Percentiles rank a stretch among this genome's conserved stretches.
phyloP scores from a whole-genome alignment of 495 filamentous ascomycete genomes.

The Lentithecium fluviatile region DNA sequence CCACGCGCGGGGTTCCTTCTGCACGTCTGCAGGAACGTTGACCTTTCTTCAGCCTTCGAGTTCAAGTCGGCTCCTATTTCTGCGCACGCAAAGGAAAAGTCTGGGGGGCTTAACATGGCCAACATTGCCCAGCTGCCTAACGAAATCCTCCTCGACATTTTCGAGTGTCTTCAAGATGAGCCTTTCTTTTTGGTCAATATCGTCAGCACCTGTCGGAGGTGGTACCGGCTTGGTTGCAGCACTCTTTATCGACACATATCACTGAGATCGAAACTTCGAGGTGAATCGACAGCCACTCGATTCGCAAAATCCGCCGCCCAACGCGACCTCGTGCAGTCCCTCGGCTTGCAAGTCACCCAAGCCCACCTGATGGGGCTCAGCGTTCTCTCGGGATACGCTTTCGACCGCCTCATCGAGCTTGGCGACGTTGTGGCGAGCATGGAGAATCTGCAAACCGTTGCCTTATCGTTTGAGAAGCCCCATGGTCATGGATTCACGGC shows the following conservation, averaged over 20 bases:
- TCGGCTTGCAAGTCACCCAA: constrained; percentile 1
- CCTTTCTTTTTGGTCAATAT: neutral
- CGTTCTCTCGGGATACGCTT: neutral
- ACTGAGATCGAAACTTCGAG: neutral
- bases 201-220: constrained; percentile 1
- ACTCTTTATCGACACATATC: constrained; percentile 4
- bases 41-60: no score
- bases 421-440: constrained; percentile 1
- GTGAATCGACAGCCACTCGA: neutral
- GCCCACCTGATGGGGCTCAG: constrained; percentile 19
- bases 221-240: neutral
- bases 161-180: constrained; percentile 4
- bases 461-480: constrained; percentile 3
- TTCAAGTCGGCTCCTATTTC: no score
- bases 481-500: neutral
- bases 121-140: neutral
- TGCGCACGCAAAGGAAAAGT: no score
- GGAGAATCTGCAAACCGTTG: constrained; percentile 1
- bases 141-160: constrained; percentile 18
- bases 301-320: neutral
- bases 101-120: no score
- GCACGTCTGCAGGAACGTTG: no score
- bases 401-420: neutral
- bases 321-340: constrained; percentile 1
- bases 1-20: no score